These are phyloP conservation scores for Saprolegnia diclina DNA, from an alignment of 352 stramenopile genomes.

Conservation along the genomic window DNA sequence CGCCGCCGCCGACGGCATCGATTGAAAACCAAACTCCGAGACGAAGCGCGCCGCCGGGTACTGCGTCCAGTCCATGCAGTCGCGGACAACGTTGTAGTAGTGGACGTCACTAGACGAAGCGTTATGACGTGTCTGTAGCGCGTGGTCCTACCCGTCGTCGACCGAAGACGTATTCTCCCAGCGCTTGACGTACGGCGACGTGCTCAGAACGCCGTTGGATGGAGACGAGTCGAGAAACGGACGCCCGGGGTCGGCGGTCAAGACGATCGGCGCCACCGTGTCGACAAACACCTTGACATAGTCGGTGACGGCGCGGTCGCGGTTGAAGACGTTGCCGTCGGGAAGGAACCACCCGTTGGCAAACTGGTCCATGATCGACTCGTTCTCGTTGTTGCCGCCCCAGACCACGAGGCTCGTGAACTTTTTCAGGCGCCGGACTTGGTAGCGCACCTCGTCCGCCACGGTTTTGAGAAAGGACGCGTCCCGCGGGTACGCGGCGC, in stretches of 20 bases:
- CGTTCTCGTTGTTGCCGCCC: slow-evolving; percentile 89
- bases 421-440: slow-evolving; percentile 59
- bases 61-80: slow-evolving; percentile 67
- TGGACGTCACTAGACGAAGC: slow-evolving; percentile 56
- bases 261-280: slow-evolving; percentile 50
- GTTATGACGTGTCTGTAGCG: neutral
- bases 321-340: slow-evolving; percentile 46
- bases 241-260: slow-evolving; percentile 41
- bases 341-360: slow-evolving; percentile 50
- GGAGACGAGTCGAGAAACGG: slow-evolving; percentile 84
- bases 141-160: slow-evolving; percentile 4
- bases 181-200: slow-evolving; percentile 74
- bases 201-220: slow-evolving; percentile 75
- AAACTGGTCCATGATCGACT: slow-evolving; percentile 83
- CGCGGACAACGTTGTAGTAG: slow-evolving; percentile 76
- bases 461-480: slow-evolving; percentile 52
- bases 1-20: slow-evolving; percentile 52
- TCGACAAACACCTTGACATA: slow-evolving; percentile 81
- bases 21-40: slow-evolving; percentile 86
- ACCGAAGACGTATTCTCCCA: slow-evolving; percentile 43
- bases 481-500: slow-evolving; percentile 76
- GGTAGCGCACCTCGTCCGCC: slow-evolving; percentile 48
- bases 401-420: slow-evolving; percentile 84
- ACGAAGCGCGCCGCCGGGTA: slow-evolving; percentile 72
- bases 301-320: slow-evolving; percentile 68